These are phyloP conservation scores for Monosporozyma unispora DNA, from an alignment of 805 yeast species.

Conservation along the genomic window DNA sequence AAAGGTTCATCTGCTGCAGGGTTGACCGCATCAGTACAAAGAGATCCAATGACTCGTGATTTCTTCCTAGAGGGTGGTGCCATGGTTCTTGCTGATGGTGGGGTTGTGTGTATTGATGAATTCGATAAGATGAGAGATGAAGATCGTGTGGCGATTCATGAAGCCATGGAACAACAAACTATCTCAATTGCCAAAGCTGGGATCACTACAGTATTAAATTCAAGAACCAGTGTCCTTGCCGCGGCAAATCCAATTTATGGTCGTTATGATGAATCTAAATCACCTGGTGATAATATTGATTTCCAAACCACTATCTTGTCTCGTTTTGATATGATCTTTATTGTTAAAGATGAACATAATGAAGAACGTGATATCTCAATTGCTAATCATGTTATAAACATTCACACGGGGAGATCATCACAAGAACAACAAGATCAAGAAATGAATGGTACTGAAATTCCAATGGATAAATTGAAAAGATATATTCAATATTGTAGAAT, in stretches of 20 bases:
- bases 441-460: slow-evolving; percentile 64
- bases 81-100: slow-evolving; percentile 99
- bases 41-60: slow-evolving; percentile 81
- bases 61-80: slow-evolving; percentile 98
- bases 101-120: slow-evolving; percentile 98
- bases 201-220: slow-evolving; percentile 90
- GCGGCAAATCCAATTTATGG: slow-evolving; percentile 98
- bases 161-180: slow-evolving; percentile 99
- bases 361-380: slow-evolving; percentile 76
- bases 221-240: slow-evolving; percentile 92
- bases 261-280: slow-evolving; percentile 88
- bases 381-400: slow-evolving; percentile 90
- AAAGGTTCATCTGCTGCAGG: slow-evolving; percentile 99
- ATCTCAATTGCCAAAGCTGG: slow-evolving; percentile 99
- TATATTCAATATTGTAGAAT: slow-evolving; percentile 84
- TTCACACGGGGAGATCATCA: slow-evolving; percentile 69
- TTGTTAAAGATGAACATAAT: slow-evolving; percentile 92
- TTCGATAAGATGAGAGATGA: slow-evolving; percentile 99
- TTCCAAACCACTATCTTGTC: slow-evolving; percentile 95
- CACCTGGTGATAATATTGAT: slow-evolving; percentile 97
- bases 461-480: slow-evolving; percentile 83
- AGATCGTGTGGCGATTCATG: slow-evolving; percentile 97
- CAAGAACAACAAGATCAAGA: slow-evolving; percentile 41
- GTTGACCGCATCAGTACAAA: slow-evolving; percentile 93
- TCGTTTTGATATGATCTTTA: slow-evolving; percentile 96